These are phyloP conservation scores for Chlorella sp. DNA, from an alignment of 139 green algal genomes.

Conservation along the genomic window DNA sequence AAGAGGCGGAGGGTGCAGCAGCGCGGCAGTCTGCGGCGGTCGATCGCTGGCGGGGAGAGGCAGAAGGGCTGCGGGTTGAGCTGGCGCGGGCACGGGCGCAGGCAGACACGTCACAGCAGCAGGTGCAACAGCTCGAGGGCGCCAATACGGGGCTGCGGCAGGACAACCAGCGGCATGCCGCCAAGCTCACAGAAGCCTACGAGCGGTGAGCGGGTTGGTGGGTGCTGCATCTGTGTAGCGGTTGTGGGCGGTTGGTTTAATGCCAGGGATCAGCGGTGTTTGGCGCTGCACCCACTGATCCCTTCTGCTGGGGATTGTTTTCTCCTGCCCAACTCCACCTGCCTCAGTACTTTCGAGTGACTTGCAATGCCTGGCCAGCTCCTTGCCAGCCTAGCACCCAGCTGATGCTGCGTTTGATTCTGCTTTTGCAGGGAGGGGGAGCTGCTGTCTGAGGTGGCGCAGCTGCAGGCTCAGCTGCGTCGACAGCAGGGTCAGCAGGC, in stretches of 20 bases:
- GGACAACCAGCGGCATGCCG: constrained; percentile 14
- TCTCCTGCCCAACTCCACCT: too few relatives aligned
- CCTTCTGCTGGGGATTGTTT: background rate
- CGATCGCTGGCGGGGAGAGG: background rate
- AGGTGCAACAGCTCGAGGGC: constrained; percentile 36
- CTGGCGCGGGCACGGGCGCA: background rate
- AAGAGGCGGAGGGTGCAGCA: background rate
- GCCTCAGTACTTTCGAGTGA: too few relatives aligned
- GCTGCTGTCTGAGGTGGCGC: constrained; percentile 11
- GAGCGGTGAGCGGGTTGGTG: constrained; percentile 3
- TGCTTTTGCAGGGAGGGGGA: constrained; percentile 5
- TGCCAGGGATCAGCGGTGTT: background rate
- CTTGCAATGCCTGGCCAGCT: too few relatives aligned
- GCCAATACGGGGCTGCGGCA: background rate
- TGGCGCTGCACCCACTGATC: background rate
- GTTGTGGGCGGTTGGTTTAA: background rate
- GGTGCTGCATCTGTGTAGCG: background rate
- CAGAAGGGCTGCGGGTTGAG: background rate
- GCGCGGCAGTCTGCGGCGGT: background rate
- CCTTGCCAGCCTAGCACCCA: too few relatives aligned
- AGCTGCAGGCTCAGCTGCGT: background rate
- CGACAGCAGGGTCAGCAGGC: background rate
- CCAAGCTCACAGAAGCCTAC: constrained; percentile 11
- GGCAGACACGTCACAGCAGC: background rate
- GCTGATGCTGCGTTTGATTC: background rate